These are phyloP conservation scores for Phaffia tasmanica DNA, from an alignment of 768 basidiomycete genomes.

Conservation along the genomic window DNA sequence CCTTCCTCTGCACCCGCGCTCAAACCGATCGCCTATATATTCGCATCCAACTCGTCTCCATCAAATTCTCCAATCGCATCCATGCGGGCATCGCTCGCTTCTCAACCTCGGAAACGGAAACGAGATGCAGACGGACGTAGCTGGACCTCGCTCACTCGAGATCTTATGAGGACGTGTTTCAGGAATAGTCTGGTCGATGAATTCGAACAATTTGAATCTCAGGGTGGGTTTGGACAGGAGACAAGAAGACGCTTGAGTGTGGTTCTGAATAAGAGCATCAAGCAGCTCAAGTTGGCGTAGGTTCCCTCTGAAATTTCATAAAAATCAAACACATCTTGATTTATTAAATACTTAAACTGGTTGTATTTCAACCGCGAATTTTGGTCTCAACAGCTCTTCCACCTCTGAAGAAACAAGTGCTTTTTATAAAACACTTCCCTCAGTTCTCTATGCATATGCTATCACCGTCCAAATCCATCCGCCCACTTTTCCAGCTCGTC, in stretches of 20 bases:
- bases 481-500: neutral
- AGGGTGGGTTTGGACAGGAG: neutral
- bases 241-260: neutral
- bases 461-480: constrained; percentile 3
- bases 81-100: neutral
- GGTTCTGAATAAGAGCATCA: neutral
- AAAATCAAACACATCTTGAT: neutral
- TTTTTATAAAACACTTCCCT: constrained; percentile 4
- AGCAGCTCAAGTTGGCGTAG: neutral
- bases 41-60: constrained; percentile 7
- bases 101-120: constrained; percentile 17
- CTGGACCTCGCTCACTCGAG: constrained; percentile 8
- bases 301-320: neutral
- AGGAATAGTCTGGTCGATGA: neutral
- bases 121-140: constrained; percentile 6
- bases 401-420: neutral
- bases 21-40: constrained; percentile 12
- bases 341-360: neutral
- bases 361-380: too few relatives aligned
- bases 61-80: neutral
- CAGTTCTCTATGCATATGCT: neutral
- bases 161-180: constrained; percentile 4
- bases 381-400: neutral
- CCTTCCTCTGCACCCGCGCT: constrained; percentile 19
- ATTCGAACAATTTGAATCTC: neutral